Evolutionary conservation across 1,284 basidiomycete species (phyloP).

Genomic region (Apiotrichum laibachii): DNA sequence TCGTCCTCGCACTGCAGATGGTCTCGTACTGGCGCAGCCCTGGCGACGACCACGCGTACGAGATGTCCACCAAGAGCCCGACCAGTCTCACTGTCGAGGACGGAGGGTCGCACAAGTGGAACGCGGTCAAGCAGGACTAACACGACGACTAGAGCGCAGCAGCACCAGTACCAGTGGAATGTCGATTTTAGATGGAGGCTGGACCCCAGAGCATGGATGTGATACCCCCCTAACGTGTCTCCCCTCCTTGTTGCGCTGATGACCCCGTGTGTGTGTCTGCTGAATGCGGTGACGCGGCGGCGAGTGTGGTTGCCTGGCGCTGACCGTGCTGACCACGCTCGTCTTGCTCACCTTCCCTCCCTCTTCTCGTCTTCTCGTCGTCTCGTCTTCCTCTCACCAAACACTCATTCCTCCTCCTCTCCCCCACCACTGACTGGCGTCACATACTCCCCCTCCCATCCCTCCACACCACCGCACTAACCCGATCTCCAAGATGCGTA

Average conservation of each 20-base stretch:
- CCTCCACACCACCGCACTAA: neutral
- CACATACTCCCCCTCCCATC: neutral
- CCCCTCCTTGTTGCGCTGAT: no score
- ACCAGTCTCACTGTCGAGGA: conserved; percentile 1
- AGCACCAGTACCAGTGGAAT: no score
- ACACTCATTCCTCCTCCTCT: neutral
- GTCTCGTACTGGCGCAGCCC: conserved; percentile 70
- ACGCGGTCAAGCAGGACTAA: conserved; percentile 38
- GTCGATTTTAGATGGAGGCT: no score
- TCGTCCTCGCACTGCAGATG: conserved; percentile 75
- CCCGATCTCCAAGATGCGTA: conserved; percentile 5
- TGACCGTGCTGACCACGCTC: no score
- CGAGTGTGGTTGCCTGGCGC: no score
- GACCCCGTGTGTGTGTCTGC: no score
- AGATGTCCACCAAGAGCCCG: neutral
- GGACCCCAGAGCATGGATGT: no score
- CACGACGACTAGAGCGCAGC: neutral
- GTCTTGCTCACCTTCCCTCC: no score
- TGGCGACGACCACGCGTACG: conserved; percentile 7
- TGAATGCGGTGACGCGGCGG: no score
- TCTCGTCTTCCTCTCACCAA: no score
- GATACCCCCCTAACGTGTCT: no score
- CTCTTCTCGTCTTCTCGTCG: no score
- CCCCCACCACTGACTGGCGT: neutral
- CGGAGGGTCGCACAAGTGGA: conserved; percentile 7